A percentile compares a stretch with the other conserved stretches of the same genome.
Evolutionary conservation across 2,329 filamentous ascomycete species (phyloP).

Genomic region (Colletotrichum lupini): DNA sequence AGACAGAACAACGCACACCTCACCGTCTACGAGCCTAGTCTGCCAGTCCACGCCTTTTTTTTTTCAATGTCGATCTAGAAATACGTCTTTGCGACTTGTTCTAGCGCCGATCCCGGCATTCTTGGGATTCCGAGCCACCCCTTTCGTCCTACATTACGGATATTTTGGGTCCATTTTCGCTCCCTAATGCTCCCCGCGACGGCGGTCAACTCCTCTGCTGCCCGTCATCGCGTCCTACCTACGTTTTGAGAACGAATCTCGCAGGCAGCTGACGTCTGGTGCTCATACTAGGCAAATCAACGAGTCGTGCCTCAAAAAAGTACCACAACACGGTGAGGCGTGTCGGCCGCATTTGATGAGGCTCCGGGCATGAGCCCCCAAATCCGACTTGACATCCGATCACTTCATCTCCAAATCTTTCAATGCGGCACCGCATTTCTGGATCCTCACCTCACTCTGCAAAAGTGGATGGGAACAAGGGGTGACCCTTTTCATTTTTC

Average conservation of each 20-base stretch:
- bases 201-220: background rate
- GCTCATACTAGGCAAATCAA: background rate
- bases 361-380: slow-evolving; percentile 12
- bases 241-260: background rate
- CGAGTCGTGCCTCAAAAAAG: background rate
- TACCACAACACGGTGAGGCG: background rate
- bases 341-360: background rate
- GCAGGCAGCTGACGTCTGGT: background rate
- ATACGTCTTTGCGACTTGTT: background rate
- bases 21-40: slow-evolving; percentile 7
- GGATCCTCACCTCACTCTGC: slow-evolving; percentile 3
- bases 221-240: slow-evolving; percentile 4
- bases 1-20: background rate
- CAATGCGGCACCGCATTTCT: slow-evolving; percentile 12
- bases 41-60: background rate
- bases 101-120: slow-evolving; percentile 10
- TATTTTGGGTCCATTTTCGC: background rate
- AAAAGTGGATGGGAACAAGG: slow-evolving; percentile 11
- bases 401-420: background rate
- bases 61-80: background rate
- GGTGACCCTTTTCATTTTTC: slow-evolving; percentile 1
- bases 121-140: background rate
- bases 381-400: slow-evolving; percentile 2
- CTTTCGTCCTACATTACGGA: background rate
- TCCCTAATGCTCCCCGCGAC: background rate